Conservation (phyloP, 352 stramenopile genomes). For the Globisporangium splendens region DNA sequence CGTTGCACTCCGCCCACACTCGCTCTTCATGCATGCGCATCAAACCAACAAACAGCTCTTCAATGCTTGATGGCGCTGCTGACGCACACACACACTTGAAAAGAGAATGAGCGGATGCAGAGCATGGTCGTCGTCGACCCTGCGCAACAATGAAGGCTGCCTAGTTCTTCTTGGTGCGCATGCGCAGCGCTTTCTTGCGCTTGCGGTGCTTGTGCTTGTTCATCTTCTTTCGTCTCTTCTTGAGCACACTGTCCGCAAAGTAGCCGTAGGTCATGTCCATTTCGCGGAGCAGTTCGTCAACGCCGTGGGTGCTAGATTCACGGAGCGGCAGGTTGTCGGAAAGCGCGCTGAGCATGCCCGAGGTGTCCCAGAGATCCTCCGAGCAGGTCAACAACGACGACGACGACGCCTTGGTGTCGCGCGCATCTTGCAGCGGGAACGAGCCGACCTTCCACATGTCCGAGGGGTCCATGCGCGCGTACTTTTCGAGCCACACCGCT, state of each 20-base stretch:
- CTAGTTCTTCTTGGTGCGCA: conserved; percentile 90
- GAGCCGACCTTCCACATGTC: conserved; percentile 77
- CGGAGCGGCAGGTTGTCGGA: conserved; percentile 57
- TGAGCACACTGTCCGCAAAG: conserved; percentile 81
- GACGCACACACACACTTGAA: neutral
- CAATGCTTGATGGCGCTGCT: neutral
- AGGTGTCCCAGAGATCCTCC: conserved; percentile 74
- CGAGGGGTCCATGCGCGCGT: conserved; percentile 50
- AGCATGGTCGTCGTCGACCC: neutral
- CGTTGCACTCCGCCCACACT: too few species aligned
- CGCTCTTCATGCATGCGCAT: neutral
- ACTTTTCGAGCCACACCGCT: conserved; percentile 54
- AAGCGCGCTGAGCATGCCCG: conserved; percentile 75
- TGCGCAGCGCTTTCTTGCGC: conserved; percentile 84
- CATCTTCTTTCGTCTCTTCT: conserved; percentile 92
- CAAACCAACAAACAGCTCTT: neutral
- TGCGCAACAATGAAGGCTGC: neutral
- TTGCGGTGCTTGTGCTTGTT: conserved; percentile 93
- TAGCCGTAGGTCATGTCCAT: conserved; percentile 60
- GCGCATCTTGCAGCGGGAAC: conserved; percentile 52
- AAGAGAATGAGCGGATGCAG: neutral
- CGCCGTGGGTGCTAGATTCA: conserved; percentile 29
- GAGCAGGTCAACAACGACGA: conserved; percentile 36
- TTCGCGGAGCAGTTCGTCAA: conserved; percentile 60
- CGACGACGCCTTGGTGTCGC: conserved; percentile 14